phyloP scores from a whole-genome alignment of 129 eudicot species.

The Arctium minus region DNA sequence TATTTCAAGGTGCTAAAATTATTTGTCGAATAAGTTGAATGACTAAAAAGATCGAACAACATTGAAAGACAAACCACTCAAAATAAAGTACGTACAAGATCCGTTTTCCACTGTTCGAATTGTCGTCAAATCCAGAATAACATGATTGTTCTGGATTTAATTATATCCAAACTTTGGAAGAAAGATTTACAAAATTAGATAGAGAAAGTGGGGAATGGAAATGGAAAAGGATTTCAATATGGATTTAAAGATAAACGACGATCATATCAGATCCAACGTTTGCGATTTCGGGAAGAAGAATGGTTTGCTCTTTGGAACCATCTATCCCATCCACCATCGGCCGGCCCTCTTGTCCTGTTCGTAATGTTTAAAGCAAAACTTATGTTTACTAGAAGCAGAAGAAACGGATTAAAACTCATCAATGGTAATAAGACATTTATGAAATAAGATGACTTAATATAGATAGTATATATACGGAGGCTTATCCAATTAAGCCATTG shows the following conservation, averaged over 20 bases:
- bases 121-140: constrained; percentile 11
- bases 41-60: not conserved
- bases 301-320: constrained; percentile 74
- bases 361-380: not conserved
- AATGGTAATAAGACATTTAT: not conserved
- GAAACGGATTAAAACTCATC: not conserved
- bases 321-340: constrained; percentile 65
- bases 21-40: not conserved
- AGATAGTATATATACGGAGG: too few relatives aligned
- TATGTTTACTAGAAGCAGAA: not conserved
- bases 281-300: constrained; percentile 47
- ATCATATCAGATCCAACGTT: constrained; percentile 57
- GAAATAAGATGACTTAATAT: not conserved
- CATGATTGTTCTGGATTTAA: constrained; percentile 10
- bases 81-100: constrained; percentile 18
- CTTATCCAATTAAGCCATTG: not conserved
- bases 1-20: not conserved
- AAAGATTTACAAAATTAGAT: constrained; percentile 23
- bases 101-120: constrained; percentile 17
- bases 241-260: not conserved
- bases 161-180: constrained; percentile 9
- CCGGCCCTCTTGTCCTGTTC: constrained; percentile 73
- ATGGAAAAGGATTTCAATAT: not conserved
- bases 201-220: not conserved
- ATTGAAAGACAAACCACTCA: not conserved